phyloP scores from a whole-genome alignment of 805 yeast species.

The Yarrowia phangngaensis region DNA sequence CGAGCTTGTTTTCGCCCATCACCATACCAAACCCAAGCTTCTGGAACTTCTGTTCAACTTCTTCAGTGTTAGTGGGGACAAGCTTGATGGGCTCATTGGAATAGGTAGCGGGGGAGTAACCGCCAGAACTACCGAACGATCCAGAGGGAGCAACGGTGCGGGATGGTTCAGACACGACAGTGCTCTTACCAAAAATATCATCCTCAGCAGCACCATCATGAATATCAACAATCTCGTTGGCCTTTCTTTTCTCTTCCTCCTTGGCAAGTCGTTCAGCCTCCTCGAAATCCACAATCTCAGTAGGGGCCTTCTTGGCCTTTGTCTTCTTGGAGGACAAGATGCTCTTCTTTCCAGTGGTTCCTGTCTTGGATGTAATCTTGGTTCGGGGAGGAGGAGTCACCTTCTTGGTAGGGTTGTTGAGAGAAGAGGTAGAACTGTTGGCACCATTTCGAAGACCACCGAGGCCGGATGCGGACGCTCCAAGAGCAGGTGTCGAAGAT shows the following conservation, averaged over 20 bases:
- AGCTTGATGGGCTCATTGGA: slow-evolving; percentile 22
- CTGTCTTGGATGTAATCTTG: slow-evolving; percentile 25
- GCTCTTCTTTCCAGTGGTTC: slow-evolving; percentile 29
- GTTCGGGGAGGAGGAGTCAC: slow-evolving; percentile 29
- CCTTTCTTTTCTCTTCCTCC: slow-evolving; percentile 67
- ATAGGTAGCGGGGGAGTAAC: slow-evolving; percentile 12
- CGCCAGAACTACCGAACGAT: slow-evolving; percentile 20
- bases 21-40: slow-evolving; percentile 89
- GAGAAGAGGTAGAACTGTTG: slow-evolving; percentile 21
- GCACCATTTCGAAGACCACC: slow-evolving; percentile 28
- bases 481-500: slow-evolving; percentile 37
- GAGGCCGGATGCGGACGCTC: slow-evolving; percentile 27
- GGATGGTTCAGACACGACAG: slow-evolving; percentile 15
- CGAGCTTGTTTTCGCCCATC: slow-evolving; percentile 35
- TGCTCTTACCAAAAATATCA: slow-evolving; percentile 23
- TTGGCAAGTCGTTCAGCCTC: slow-evolving; percentile 75
- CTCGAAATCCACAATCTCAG: slow-evolving; percentile 57
- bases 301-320: slow-evolving; percentile 37
- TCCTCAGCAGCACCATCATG: slow-evolving; percentile 33
- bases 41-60: slow-evolving; percentile 47
- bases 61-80: slow-evolving; percentile 26
- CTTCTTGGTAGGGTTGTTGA: slow-evolving; percentile 28
- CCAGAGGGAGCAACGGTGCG: slow-evolving; percentile 25
- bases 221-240: slow-evolving; percentile 46
- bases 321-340: slow-evolving; percentile 39